These are phyloP conservation scores for Puccinia novopanici DNA, from an alignment of 1,284 basidiomycete species.

Conservation along the genomic window DNA sequence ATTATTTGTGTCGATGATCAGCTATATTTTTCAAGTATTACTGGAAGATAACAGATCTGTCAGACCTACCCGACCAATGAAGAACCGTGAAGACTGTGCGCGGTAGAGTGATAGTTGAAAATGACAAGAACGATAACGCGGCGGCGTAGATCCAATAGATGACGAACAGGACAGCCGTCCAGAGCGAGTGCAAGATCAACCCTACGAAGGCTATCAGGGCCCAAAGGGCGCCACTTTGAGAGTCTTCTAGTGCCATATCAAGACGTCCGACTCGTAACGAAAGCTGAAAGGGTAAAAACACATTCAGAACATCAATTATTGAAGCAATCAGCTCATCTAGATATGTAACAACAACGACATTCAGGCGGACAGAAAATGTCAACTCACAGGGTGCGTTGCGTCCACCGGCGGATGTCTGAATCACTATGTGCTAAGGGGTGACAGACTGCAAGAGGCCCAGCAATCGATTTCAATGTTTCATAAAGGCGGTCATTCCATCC, in stretches of 20 bases:
- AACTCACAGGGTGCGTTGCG: neutral
- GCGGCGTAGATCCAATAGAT: slow-evolving; percentile 37
- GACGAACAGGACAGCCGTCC: neutral
- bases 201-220: neutral
- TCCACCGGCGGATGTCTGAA: no score
- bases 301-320: neutral
- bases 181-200: slow-evolving; percentile 18
- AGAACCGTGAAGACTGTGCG: slow-evolving; percentile 20
- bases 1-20: neutral
- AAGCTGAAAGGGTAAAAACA: neutral
- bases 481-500: neutral
- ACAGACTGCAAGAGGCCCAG: neutral
- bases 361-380: neutral
- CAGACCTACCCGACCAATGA: slow-evolving; percentile 34
- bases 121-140: slow-evolving; percentile 28
- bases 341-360: no score
- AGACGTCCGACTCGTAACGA: neutral
- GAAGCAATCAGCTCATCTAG: neutral
- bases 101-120: slow-evolving; percentile 38
- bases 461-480: neutral
- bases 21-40: neutral
- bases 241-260: neutral
- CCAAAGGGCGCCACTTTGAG: neutral
- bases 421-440: neutral
- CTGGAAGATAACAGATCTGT: neutral